These are phyloP conservation scores for Arachnomyces sp. DNA, from an alignment of 2,329 filamentous ascomycete genomes.

Conservation along the genomic window DNA sequence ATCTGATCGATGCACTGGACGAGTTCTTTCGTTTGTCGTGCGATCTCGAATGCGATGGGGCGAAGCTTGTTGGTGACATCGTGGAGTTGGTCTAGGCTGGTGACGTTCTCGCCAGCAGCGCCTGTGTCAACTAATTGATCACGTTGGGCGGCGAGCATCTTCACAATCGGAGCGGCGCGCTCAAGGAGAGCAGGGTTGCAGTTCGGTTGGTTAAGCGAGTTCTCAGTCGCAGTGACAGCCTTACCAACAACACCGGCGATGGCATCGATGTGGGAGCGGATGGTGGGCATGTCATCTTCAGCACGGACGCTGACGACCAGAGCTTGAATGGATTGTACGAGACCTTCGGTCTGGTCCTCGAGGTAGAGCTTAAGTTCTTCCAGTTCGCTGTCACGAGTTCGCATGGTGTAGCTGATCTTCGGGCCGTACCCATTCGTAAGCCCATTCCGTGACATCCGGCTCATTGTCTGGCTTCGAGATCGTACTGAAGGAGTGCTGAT, in stretches of 20 bases:
- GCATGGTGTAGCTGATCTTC: constrained; percentile 34
- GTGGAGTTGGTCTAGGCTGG: constrained; percentile 42
- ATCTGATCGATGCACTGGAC: constrained; percentile 42
- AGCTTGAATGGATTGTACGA: constrained; percentile 75
- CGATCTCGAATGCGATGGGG: constrained; percentile 80
- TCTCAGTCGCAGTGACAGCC: constrained; percentile 58
- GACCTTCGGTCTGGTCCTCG: constrained; percentile 69
- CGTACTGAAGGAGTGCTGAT: constrained; percentile 53
- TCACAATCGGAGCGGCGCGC: constrained; percentile 32
- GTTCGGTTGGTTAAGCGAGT: constrained; percentile 42
- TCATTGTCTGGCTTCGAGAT: constrained; percentile 25
- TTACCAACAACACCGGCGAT: constrained; percentile 64
- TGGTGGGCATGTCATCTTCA: constrained; percentile 54
- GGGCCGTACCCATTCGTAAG: constrained; percentile 24
- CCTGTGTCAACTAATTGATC: constrained; percentile 57
- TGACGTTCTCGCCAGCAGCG: constrained; percentile 53
- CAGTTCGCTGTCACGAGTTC: constrained; percentile 40
- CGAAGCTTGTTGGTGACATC: constrained; percentile 64
- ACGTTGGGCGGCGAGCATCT: constrained; percentile 52
- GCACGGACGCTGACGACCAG: constrained; percentile 64
- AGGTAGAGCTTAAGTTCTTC: constrained; percentile 65
- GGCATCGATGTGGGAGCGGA: constrained; percentile 60
- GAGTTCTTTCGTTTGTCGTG: constrained; percentile 70
- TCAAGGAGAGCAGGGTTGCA: constrained; percentile 42
- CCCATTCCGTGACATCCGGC: constrained; percentile 21